phyloP scores from a whole-genome alignment of 345 rosid species.

The Brassica carinata region DNA sequence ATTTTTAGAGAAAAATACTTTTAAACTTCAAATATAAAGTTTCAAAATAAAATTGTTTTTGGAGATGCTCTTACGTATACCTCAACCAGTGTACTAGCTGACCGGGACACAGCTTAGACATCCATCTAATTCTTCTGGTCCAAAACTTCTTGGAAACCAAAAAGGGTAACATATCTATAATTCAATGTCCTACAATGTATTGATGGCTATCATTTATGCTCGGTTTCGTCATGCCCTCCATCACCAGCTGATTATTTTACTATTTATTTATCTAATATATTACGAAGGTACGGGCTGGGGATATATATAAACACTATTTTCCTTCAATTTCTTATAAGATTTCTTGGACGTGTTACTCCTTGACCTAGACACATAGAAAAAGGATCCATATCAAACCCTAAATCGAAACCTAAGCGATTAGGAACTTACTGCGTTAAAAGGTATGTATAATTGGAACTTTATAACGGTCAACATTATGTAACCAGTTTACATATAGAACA shows the following conservation, averaged over 20 bases:
- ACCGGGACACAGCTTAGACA: neutral
- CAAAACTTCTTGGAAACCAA: neutral
- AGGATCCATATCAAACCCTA: neutral
- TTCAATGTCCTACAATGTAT: neutral
- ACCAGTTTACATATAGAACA: neutral
- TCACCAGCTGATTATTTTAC: neutral
- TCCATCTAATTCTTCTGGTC: neutral
- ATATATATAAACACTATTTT: neutral
- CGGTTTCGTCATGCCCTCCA: neutral
- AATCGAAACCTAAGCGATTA: neutral
- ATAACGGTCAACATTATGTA: neutral
- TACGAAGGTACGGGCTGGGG: neutral
- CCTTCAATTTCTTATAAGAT: neutral
- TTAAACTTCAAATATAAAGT: too few relatives aligned
- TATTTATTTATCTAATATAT: neutral
- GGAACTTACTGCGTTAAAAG: neutral
- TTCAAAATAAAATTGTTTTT: too few relatives aligned
- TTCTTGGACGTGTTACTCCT: neutral
- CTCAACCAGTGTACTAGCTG: neutral
- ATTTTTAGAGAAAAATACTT: too few relatives aligned
- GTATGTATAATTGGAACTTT: neutral
- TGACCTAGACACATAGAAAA: neutral
- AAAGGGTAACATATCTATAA: neutral
- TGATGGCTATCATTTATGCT: neutral
- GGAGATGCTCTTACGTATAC: neutral